Base-by-base conservation (phyloP, 441 rosid species). In the Melastoma candidum region DNA sequence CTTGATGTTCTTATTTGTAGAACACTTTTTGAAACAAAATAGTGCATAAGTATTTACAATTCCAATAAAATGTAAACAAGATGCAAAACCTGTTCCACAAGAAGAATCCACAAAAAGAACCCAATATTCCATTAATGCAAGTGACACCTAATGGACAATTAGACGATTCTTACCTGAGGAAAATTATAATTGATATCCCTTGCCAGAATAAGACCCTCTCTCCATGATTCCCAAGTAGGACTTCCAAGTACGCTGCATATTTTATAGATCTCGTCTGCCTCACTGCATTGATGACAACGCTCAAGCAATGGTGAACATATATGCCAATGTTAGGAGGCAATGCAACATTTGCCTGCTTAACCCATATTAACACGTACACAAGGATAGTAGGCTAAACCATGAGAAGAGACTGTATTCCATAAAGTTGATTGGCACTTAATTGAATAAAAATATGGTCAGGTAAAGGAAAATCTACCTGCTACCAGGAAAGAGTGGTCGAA, bases 401-500 rank as follows among this genome's bases (percentile, higher is more conserved):
- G 44, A 24, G 26, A 54, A 22, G 7, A 43, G 12, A 25, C 26
- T 7, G 13, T 1, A 39, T 4, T 41, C 14, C 14, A 52, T 26
- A 11, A 22, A 52, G 41, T 49, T 50, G 17, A 44, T 3, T 4
- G 8, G 13, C 41, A 12, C n/a, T 3, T 47, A 17, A 12, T 47
- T 22, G 17, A 7, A 41, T 13, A 43, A 17, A 2, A 51, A n/a
- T 26, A 11, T 10, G 47, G 14, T 22, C 7, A 11, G n/a, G 22
- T 29, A 29, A 6, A 29, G 36, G 36, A 29, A 26, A 8, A 51
- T 46, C 13, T 78, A 86, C 99, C 93, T 93, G 60, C 74, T 72
- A 57, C 99, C 99, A 7, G 99, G 97, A 48, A 89, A 89, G 49
- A 93, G 96, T 56, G 99, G 99, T 51, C 82, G 80, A 11, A 93